Evolutionary conservation across 306 rosid genomes (phyloP).

Genomic region (Parietaria judaica): DNA sequence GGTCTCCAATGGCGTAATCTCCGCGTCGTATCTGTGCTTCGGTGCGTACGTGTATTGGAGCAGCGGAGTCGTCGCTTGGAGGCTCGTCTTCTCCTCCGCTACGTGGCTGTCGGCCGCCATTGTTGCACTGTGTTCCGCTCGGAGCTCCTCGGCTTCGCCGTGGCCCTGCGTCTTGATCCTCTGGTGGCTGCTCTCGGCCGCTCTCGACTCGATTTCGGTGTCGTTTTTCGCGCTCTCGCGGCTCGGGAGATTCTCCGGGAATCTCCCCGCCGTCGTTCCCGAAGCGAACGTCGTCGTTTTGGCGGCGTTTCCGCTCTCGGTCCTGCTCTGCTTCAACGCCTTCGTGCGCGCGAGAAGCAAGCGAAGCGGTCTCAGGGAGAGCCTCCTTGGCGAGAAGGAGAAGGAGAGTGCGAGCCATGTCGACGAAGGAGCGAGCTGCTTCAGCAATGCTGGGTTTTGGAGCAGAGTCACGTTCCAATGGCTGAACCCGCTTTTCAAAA

Average conservation of each 20-base stretch:
- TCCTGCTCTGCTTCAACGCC: conserved; percentile 39
- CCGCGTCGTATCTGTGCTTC: conserved; percentile 36
- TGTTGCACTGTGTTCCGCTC: conserved; percentile 34
- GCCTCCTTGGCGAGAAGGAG: conserved; percentile 32
- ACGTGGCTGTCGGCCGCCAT: conserved; percentile 59
- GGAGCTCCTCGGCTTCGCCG: conserved; percentile 10
- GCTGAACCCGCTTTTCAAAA: conserved; percentile 67
- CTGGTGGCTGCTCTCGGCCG: conserved; percentile 58
- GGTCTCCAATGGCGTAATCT: conserved; percentile 25
- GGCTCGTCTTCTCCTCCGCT: conserved; percentile 26
- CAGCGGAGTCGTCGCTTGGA: conserved; percentile 15
- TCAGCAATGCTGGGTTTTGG: conserved; percentile 48
- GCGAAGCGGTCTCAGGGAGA: conserved; percentile 26
- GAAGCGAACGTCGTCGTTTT: conserved; percentile 36
- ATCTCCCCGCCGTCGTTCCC: conserved; percentile 37
- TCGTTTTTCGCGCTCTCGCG: conserved; percentile 22
- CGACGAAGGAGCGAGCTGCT: too few relatives aligned
- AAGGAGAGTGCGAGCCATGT: conserved; percentile 18
- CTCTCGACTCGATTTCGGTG: conserved; percentile 23
- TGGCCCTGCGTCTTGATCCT: conserved; percentile 52
- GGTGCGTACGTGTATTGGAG: conserved; percentile 27
- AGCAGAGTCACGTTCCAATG: conserved; percentile 62
- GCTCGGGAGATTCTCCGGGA: conserved; percentile 12
- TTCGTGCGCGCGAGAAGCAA: conserved; percentile 24
- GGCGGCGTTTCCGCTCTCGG: conserved; percentile 44